These are phyloP conservation scores for Apostasia ramifera DNA, from an alignment of 106 monocot genomes.

Conservation along the genomic window DNA sequence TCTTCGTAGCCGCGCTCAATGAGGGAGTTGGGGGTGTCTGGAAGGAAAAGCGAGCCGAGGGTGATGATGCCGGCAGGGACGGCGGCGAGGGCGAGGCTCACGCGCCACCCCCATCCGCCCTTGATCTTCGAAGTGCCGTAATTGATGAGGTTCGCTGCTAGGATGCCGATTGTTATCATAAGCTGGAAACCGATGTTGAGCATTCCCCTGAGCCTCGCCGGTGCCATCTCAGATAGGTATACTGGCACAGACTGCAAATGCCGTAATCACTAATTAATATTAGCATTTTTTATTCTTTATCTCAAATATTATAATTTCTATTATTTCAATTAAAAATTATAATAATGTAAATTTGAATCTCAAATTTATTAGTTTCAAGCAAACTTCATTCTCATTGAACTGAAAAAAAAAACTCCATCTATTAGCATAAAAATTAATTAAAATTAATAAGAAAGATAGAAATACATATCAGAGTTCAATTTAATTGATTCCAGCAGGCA, in stretches of 20 bases:
- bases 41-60: conserved; percentile 50
- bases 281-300: too few relatives aligned
- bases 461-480: too few relatives aligned
- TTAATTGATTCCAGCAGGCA: too few relatives aligned
- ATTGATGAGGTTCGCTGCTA: conserved; percentile 62
- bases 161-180: conserved; percentile 68
- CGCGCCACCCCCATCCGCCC: conserved; percentile 64
- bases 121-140: conserved; percentile 54
- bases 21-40: conserved; percentile 77
- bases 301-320: too few relatives aligned
- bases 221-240: conserved; percentile 83
- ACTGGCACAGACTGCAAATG: conserved; percentile 52
- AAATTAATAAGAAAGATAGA: too few relatives aligned
- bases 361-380: too few relatives aligned
- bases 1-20: conserved; percentile 51
- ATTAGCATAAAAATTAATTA: neutral
- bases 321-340: neutral
- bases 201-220: conserved; percentile 50
- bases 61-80: conserved; percentile 68
- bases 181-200: conserved; percentile 74
- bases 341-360: neutral
- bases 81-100: conserved; percentile 54
- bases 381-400: too few relatives aligned
- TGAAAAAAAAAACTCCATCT: neutral
- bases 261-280: too few relatives aligned